Evolutionary conservation across 2,329 filamentous ascomycete genomes (phyloP), one percentile per base, ranked within the genome.

Genomic region (Epichloe festucae): DNA sequence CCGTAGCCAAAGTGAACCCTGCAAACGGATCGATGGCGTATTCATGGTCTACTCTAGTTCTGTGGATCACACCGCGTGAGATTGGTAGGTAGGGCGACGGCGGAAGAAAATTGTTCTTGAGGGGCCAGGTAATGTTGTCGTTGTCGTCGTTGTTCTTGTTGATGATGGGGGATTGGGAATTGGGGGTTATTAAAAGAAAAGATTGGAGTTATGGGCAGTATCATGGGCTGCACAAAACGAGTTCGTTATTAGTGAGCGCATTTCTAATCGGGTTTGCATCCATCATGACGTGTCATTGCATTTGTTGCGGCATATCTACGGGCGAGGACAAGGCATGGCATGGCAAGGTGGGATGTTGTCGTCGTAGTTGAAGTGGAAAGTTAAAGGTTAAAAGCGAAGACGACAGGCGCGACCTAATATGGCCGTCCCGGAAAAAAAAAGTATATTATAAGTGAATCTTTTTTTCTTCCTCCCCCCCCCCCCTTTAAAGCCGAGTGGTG

Each of bases 201-300:
- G 19, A 38, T 7, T 19, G 49, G 49, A 51, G 43, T 51, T 41
- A 42, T 46, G 41, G 48, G 31, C 42, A 36, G 40, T 50, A 19
- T 45, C 4, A 31, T 41, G 48, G 48, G 48, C 31, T 49, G 48
- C 48, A 48, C 38, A 17, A 41, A 39, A 34, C 15, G n/a, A 48
- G 36, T 31, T 17, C 34, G 6, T 49, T 49, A 1, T 43, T 49
- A n/a, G n/a, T 31, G 12, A 36, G 45, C 45, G 31, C 45, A 17
- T 46, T 38, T 46, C 35, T n/a, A 7, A 36, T 48, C 19, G 14
- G 40, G 40, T 41, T 12, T 31, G 46, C 46, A 48, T 48, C 11
- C 12, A 31, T 48, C 17, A 39, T 39, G 14, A 39, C 14, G 14
- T 14, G 36, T n/a, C 36, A 39, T 39, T 12, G 15, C 17, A 23